Conservation (phyloP, 2,329 filamentous ascomycete genomes). For the Exophiala spinifera region DNA sequence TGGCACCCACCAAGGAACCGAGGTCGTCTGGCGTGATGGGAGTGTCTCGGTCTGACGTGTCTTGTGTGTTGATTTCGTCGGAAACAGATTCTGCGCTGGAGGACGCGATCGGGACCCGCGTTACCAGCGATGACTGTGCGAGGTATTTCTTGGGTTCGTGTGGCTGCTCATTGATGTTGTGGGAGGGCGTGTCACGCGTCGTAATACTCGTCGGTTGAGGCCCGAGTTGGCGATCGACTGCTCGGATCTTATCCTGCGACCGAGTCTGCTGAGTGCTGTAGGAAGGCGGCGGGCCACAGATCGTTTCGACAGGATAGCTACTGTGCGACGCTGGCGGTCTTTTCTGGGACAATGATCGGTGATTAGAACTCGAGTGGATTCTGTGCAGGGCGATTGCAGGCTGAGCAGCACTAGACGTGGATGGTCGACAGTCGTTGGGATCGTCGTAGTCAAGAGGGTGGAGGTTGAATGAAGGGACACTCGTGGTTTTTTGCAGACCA, state of each 20-base stretch:
- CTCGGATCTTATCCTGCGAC: conserved; percentile 35
- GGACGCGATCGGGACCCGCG: conserved; percentile 3
- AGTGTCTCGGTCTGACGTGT: conserved; percentile 19
- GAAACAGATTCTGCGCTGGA: conserved; percentile 12
- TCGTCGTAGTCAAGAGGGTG: conserved; percentile 7
- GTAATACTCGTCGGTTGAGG: conserved; percentile 8
- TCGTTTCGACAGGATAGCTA: conserved; percentile 50
- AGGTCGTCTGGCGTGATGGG: conserved; percentile 19
- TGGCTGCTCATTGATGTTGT: conserved; percentile 12
- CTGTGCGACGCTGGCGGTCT: conserved; percentile 48
- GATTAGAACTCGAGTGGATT: conserved; percentile 14
- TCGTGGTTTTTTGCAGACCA: conserved; percentile 16
- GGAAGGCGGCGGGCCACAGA: conserved; percentile 50
- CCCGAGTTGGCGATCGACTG: conserved; percentile 15
- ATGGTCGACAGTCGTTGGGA: conserved; percentile 11
- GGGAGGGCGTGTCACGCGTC: conserved; percentile 8
- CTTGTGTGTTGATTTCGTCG: conserved; percentile 10
- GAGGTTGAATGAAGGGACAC: conserved; percentile 18
- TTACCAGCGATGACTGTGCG: conserved; percentile 7
- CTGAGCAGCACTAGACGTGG: conserved; percentile 13
- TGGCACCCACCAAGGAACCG: conserved; percentile 11
- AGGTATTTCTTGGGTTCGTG: conserved; percentile 1
- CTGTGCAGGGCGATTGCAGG: conserved; percentile 16
- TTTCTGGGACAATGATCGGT: conserved; percentile 22
- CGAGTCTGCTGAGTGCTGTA: conserved; percentile 46